Evolutionary conservation across 495 filamentous ascomycete species (phyloP), one percentile per base, ranked within the genome.

Genomic region (Penicillium longicatenatum): DNA sequence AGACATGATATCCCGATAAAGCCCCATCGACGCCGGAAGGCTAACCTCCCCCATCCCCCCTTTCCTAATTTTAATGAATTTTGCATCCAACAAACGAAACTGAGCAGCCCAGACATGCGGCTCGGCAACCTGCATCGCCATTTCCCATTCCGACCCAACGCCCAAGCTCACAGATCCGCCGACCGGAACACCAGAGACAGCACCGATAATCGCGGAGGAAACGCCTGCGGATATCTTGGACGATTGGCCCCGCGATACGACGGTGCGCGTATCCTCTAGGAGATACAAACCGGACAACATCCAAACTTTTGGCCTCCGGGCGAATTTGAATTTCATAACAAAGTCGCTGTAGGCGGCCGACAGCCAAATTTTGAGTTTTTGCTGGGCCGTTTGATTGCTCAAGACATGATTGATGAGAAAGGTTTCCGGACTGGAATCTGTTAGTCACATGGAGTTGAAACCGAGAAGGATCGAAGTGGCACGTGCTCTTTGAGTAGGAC

Each of bases 21-120:
- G 54, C 6, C 64, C 60, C 46, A 67, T 59, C 0, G 61, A 54
- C 12, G 20, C 24, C 12, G 64, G 61, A 6, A 67, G 21, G 21
- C 61, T 61, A 14, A 63, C 58, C 11, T 52, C 55, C 42, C 59
- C 53, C 10, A 60, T 21, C 7, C 57, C 51, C 5, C 33, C 51
- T 17, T 60, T 57, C 1, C 60, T 49, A 43, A 59, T 52, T 17
- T 62, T 58, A 52, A 69, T 60, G 50, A 64, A 64, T 1, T 50
- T 55, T 16, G 59, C 64, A 50, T 69, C 64, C 11, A 69, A 11
- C 20, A 69, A 31, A 4, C 67, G 64, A 48, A 54, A 69, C 54
- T 69, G 67, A 31, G 64, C 67, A 14, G 67, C 67, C 67, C 67
- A 69, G 5, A 69, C 67, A 63, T 69, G 67, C 21, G 61, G 61